phyloP scores from a whole-genome alignment of 2,329 filamentous ascomycete genomes.

The Diplodia seriata region DNA sequence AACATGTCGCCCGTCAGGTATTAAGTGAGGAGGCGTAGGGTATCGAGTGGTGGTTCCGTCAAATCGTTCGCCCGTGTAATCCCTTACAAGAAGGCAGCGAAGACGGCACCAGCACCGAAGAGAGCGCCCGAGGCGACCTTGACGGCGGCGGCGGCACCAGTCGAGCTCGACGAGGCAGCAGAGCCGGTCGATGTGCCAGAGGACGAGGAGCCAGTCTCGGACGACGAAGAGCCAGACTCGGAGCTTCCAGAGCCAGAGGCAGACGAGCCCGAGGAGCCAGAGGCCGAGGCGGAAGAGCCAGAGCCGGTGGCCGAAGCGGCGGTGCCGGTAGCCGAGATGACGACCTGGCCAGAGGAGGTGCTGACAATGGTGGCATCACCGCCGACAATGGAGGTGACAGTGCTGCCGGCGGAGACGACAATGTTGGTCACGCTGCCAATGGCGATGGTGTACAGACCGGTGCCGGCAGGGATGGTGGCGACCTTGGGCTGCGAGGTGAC shows the following conservation, averaged over 20 bases:
- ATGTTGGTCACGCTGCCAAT: conserved; percentile 40
- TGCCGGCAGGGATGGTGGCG: conserved; percentile 45
- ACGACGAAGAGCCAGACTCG: not conserved
- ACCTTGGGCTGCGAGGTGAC: conserved; percentile 37
- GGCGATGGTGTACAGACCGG: conserved; percentile 46
- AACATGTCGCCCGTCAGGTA: conserved; percentile 8
- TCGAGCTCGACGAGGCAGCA: conserved; percentile 33
- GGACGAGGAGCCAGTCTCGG: conserved; percentile 31
- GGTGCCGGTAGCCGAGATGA: conserved; percentile 17
- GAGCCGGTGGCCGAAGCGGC: conserved; percentile 29
- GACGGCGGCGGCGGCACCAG: conserved; percentile 30
- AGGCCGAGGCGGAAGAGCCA: conserved; percentile 32
- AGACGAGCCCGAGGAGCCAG: conserved; percentile 11
- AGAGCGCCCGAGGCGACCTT: conserved; percentile 33
- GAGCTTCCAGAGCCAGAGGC: conserved; percentile 31
- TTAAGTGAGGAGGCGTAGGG: not conserved
- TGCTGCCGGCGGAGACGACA: conserved; percentile 45
- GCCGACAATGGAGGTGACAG: conserved; percentile 43
- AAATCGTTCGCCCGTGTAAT: not conserved
- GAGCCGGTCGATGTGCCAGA: conserved; percentile 30
- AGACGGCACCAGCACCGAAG: conserved; percentile 32
- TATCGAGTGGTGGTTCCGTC: conserved; percentile 25
- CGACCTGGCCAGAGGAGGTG: conserved; percentile 26
- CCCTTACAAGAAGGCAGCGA: conserved; percentile 32
- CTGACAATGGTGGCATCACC: conserved; percentile 26